A percentile compares a stretch with the other conserved stretches of the same genome.
phyloP scores from a whole-genome alignment of 106 monocot species.

The Vanilla planifolia region DNA sequence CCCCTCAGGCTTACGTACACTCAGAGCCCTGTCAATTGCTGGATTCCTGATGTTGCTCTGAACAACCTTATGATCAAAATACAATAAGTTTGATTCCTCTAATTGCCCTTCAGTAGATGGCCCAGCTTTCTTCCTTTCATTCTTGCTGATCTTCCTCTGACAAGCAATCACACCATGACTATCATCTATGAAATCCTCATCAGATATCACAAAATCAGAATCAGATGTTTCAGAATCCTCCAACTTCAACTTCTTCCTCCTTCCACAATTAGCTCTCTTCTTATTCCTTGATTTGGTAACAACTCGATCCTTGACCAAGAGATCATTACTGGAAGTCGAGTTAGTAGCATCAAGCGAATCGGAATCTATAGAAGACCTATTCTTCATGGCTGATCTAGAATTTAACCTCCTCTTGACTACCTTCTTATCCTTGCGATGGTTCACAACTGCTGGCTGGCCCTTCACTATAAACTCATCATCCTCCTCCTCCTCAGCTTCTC shows the following conservation, averaged over 20 bases:
- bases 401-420: conserved; percentile 9
- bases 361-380: conserved; percentile 1
- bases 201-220: conserved; percentile 44
- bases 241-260: conserved; percentile 11
- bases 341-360: conserved; percentile 11
- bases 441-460: conserved; percentile 10
- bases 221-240: conserved; percentile 48
- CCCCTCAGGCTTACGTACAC: conserved; percentile 8
- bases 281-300: neutral
- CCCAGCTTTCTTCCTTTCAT: conserved; percentile 12
- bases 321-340: conserved; percentile 17
- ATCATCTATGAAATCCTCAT: conserved; percentile 17
- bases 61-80: conserved; percentile 24
- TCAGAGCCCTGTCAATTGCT: conserved; percentile 4
- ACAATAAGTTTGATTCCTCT: conserved; percentile 6
- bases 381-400: conserved; percentile 7
- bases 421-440: conserved; percentile 14
- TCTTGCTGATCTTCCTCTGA: conserved; percentile 12
- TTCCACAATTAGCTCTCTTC: neutral
- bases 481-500: neutral
- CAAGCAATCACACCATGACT: neutral
- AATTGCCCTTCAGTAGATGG: conserved; percentile 6
- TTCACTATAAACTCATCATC: conserved; percentile 39
- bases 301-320: conserved; percentile 10
- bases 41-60: conserved; percentile 37